Evolutionary conservation across 345 rosid genomes (phyloP).

Genomic region (Syzygium aromaticum): DNA sequence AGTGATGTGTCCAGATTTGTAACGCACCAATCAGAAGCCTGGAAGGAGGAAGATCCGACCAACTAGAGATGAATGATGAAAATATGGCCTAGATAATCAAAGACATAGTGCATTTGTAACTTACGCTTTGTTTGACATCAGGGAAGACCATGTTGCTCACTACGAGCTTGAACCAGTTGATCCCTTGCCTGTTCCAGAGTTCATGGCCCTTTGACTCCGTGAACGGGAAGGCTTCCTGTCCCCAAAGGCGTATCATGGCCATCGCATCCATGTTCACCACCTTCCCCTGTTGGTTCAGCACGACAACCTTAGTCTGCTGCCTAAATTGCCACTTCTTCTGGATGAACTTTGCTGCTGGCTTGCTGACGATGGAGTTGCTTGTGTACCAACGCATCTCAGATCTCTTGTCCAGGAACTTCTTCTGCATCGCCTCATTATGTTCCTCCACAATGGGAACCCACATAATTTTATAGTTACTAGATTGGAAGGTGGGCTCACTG

Average conservation of each 20-base stretch:
- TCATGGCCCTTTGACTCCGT: neutral
- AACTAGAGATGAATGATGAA: neutral
- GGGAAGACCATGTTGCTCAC: neutral
- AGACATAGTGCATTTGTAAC: neutral
- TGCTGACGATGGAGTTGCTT: neutral
- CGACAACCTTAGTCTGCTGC: neutral
- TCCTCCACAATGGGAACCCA: neutral
- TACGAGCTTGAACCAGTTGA: neutral
- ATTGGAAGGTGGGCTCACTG: neutral
- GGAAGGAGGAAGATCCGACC: neutral
- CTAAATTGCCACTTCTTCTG: neutral
- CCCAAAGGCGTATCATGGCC: neutral
- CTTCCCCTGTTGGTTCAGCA: neutral
- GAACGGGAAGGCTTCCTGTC: neutral
- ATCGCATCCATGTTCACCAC: neutral
- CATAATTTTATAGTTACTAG: neutral
- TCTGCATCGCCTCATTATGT: neutral
- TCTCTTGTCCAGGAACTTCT: neutral
- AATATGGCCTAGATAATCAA: neutral
- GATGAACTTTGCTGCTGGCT: neutral
- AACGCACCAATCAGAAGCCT: neutral
- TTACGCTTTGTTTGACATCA: neutral
- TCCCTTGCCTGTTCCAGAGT: neutral
- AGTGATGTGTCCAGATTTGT: neutral
- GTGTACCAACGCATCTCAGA: neutral